Conservation (phyloP, 108 stramenopile genomes). For the Nitzschia sp. region DNA sequence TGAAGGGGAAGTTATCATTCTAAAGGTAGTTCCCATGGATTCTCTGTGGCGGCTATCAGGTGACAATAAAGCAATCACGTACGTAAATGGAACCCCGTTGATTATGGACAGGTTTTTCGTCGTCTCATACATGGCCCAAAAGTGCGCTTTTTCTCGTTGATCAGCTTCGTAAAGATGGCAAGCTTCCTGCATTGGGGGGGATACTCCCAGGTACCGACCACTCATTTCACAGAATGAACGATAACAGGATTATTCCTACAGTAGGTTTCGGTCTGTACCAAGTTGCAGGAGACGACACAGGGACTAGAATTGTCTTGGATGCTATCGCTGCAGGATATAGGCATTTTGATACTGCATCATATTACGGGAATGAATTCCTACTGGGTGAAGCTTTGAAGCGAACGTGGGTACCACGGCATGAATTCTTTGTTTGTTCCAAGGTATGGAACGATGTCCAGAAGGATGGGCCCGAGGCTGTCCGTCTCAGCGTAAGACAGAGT, state of each 20-base stretch:
- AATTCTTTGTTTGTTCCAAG: conserved; percentile 87
- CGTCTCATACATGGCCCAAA: too few relatives aligned
- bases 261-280: conserved; percentile 67
- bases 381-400: conserved; percentile 73
- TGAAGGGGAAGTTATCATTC: conserved; percentile 40
- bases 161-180: conserved; percentile 31
- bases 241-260: conserved; percentile 35
- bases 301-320: conserved; percentile 42
- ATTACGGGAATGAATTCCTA: conserved; percentile 85
- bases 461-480: conserved; percentile 69
- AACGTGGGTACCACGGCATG: conserved; percentile 54
- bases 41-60: conserved; percentile 35
- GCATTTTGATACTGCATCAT: conserved; percentile 85
- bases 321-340: conserved; percentile 85
- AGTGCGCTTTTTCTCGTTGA: conserved; percentile 35
- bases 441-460: conserved; percentile 91
- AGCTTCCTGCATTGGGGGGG: conserved; percentile 29
- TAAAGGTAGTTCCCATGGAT: conserved; percentile 36
- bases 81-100: conserved; percentile 7
- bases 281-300: conserved; percentile 44
- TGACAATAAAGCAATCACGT: conserved; percentile 43
- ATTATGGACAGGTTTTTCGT: too few relatives aligned
- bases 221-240: neutral
- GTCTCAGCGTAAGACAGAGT: conserved; percentile 55
- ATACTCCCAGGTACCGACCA: neutral